A percentile compares a stretch with the other conserved stretches of the same genome.
Conservation (phyloP, 805 yeast species). For the Candida manassasensis region DNA sequence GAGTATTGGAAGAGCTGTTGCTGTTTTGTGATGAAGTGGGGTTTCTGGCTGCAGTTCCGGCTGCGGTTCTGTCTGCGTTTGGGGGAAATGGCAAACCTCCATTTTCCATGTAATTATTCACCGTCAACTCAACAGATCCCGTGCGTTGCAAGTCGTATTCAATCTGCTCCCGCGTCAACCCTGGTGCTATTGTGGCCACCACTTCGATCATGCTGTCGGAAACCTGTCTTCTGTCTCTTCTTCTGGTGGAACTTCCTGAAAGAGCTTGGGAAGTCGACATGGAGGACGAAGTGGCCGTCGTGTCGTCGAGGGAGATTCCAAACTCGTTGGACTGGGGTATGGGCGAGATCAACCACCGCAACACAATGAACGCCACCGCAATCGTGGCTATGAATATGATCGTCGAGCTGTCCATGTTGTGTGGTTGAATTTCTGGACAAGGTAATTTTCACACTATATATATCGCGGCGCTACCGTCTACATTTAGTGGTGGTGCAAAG, state of each 20-base stretch:
- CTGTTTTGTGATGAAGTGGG: conserved; percentile 6
- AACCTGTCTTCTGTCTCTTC: conserved; percentile 40
- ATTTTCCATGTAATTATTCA: conserved; percentile 61
- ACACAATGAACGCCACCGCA: conserved; percentile 50
- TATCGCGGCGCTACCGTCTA: too few species aligned
- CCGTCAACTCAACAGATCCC: conserved; percentile 78
- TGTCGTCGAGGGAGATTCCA: conserved; percentile 5
- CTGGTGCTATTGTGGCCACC: conserved; percentile 80
- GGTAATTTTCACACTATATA: too few species aligned
- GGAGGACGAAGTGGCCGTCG: conserved; percentile 1
- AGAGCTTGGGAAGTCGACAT: conserved; percentile 1
- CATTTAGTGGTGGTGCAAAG: too few species aligned
- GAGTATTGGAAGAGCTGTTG: too few species aligned
- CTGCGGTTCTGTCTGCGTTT: conserved; percentile 12
- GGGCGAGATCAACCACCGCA: conserved; percentile 63
- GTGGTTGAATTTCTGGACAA: too few species aligned
- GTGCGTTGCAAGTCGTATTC: conserved; percentile 67
- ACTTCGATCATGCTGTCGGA: conserved; percentile 76
- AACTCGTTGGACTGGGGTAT: conserved; percentile 38
- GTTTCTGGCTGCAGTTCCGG: conserved; percentile 12
- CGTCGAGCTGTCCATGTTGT: conserved; percentile 52
- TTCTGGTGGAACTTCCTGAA: not conserved
- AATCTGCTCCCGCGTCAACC: conserved; percentile 63
- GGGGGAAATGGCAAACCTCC: conserved; percentile 59
- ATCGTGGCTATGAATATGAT: conserved; percentile 45